Evolutionary conservation across 169 alveolate species (phyloP), one percentile per base, ranked within the genome.

Genomic region (Plasmodium berghei): DNA sequence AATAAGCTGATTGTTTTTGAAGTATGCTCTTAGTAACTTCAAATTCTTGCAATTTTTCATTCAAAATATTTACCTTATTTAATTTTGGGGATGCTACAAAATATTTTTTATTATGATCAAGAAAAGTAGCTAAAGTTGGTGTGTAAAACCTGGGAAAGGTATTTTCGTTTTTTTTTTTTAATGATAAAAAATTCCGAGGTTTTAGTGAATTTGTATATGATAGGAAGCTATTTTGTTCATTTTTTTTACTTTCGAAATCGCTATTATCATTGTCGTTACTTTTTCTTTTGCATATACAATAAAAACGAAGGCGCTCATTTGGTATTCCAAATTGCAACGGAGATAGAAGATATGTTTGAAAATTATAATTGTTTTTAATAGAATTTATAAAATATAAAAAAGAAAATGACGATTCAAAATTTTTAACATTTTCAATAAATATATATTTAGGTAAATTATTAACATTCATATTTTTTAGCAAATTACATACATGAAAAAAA

Each of bases 321-420:
- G 90, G 90, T 55, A 83, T 69, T 16, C 90, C 90, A 59, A 55
- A 83, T 48, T 83, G 90, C 14, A 83, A 59, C 2, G 90, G 90
- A 5, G 90, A 83, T 9, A 83, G 34, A 5, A 67, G 85, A 18
- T 83, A 83, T 18, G 90, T 83, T 22, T 83, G 73, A 49, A 83
- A 83, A 83, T 54, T 18, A 69, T 83, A 83, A 69, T 83, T 83
- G 16, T 69, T 12, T 72, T 83, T 66, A 56, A 83, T 72, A 22
- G 67, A 83, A 66, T 69, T 52, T 54, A 83, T 56, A 72, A 83
- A 83, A 22, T 48, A 83, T 42, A 83, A 67, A 83, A 83, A 83
- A 49, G 90, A 83, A 28, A 16, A 56, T 18, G 90, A 83, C 24
- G 56, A 20, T 56, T 83, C 90, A 70, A 83, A 83, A 48, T 83